These are phyloP conservation scores for Epichloe coenophiala DNA, from an alignment of 2,329 filamentous ascomycete species.

Conservation along the genomic window DNA sequence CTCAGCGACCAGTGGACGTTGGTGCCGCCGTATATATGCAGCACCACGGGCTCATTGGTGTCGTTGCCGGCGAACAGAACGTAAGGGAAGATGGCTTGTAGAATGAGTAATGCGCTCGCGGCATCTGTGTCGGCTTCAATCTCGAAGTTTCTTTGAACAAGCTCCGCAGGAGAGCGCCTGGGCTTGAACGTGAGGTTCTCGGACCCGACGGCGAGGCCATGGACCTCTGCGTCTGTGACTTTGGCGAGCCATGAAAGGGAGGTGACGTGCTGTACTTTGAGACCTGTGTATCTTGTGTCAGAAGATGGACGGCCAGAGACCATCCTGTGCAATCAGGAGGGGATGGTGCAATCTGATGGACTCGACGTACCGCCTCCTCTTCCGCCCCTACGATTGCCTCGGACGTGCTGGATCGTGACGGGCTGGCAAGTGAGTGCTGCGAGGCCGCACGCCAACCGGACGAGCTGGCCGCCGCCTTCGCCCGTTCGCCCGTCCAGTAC, in stretches of 20 bases:
- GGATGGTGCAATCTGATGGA: neutral
- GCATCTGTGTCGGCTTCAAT: constrained; percentile 36
- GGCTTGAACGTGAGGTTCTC: constrained; percentile 35
- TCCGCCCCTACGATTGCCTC: constrained; percentile 34
- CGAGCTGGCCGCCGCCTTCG: constrained; percentile 49
- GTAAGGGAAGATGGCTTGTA: constrained; percentile 48
- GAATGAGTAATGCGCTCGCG: constrained; percentile 41
- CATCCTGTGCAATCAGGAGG: too few relatives aligned
- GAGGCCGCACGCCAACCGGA: constrained; percentile 41
- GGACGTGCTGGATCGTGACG: constrained; percentile 38
- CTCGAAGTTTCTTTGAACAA: constrained; percentile 29
- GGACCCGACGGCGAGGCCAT: constrained; percentile 38
- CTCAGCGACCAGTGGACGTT: constrained; percentile 43
- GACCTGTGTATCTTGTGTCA: constrained; percentile 25
- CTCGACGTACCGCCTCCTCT: constrained; percentile 15
- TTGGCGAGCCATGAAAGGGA: constrained; percentile 40
- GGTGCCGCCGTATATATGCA: constrained; percentile 44
- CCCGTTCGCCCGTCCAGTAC: constrained; percentile 42
- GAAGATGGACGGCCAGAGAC: too few relatives aligned
- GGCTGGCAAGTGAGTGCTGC: constrained; percentile 41
- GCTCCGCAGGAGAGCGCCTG: constrained; percentile 21
- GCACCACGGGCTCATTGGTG: constrained; percentile 27
- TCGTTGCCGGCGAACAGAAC: constrained; percentile 39
- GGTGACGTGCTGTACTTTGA: constrained; percentile 47
- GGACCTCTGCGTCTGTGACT: constrained; percentile 35